A percentile compares a stretch with the other conserved stretches of the same genome.
phyloP scores from a whole-genome alignment of 169 alveolate species.

The Theileria equi region DNA sequence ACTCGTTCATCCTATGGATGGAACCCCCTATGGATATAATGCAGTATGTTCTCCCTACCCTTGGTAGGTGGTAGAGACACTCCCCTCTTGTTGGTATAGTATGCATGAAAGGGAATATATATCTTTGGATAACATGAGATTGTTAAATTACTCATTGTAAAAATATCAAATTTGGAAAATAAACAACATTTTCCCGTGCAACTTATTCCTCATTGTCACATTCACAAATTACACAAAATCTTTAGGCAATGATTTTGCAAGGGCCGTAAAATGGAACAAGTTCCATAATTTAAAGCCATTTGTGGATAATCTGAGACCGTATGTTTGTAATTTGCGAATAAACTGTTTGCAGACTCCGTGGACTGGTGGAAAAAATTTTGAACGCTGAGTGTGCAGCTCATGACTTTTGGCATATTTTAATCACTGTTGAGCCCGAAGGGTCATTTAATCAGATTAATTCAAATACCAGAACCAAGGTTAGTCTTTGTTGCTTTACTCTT shows the following conservation, averaged over 20 bases:
- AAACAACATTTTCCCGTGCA: neutral
- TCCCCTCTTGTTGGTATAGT: no score
- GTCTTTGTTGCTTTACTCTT: no score
- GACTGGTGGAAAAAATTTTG: constrained; percentile 70
- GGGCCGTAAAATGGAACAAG: constrained; percentile 87
- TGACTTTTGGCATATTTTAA: constrained; percentile 87
- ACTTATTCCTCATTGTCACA: neutral
- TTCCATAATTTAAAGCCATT: constrained; percentile 73
- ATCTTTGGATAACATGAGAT: no score
- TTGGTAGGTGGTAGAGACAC: no score
- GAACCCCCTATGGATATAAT: no score
- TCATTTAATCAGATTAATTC: constrained; percentile 77
- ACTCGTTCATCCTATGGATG: no score
- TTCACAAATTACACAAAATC: neutral
- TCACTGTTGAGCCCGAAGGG: constrained; percentile 83
- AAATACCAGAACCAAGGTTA: constrained; percentile 66
- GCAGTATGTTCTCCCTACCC: no score
- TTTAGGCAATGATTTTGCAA: constrained; percentile 88
- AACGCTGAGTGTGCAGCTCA: constrained; percentile 76
- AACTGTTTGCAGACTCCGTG: constrained; percentile 57
- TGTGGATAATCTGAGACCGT: constrained; percentile 73
- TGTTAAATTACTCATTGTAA: no score
- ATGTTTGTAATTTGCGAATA: neutral
- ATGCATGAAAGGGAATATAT: no score
- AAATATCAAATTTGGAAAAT: no score